Evolutionary conservation across 192 early-diverging fungal genomes (phyloP).

Genomic region (Chytriomyces sp.): DNA sequence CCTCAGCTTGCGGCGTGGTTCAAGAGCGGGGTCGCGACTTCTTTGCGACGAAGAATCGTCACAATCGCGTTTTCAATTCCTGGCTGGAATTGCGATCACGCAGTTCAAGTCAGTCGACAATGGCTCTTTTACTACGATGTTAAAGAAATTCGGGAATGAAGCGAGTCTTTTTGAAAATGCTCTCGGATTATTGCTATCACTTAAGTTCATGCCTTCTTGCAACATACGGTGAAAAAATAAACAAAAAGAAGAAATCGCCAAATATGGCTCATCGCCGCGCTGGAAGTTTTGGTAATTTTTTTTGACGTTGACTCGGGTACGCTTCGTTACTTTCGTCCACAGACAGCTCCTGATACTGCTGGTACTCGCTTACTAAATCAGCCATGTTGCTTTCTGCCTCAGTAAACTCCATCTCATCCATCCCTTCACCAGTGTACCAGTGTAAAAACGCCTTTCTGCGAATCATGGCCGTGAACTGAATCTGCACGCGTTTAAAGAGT

Average conservation of each 20-base stretch:
- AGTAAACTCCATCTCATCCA: conserved; percentile 98
- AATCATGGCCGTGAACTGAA: conserved; percentile 93
- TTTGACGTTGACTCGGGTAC: background rate
- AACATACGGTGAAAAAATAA: background rate
- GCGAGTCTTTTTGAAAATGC: background rate
- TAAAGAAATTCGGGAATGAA: background rate
- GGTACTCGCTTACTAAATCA: conserved; percentile 97
- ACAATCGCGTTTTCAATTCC: conserved; percentile 44
- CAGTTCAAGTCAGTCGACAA: conserved; percentile 14
- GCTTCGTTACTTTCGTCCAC: conserved; percentile 60
- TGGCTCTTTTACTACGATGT: conserved; percentile 25
- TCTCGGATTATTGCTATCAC: background rate
- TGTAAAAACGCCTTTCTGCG: conserved; percentile 91
- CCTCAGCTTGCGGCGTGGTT: conserved; percentile 13
- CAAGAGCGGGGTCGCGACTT: background rate
- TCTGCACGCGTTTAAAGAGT: conserved; percentile 88
- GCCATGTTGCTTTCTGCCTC: conserved; percentile 97
- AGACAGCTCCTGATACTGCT: conserved; percentile 75
- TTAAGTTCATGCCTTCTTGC: background rate
- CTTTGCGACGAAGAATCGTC: conserved; percentile 30
- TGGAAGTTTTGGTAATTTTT: background rate
- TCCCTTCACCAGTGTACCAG: conserved; percentile 95
- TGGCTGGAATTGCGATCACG: conserved; percentile 33
- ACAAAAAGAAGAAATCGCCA: background rate
- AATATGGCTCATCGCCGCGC: background rate